phyloP scores from a whole-genome alignment of 2,329 filamentous ascomycete genomes.

The Aureobasidium sp. region DNA sequence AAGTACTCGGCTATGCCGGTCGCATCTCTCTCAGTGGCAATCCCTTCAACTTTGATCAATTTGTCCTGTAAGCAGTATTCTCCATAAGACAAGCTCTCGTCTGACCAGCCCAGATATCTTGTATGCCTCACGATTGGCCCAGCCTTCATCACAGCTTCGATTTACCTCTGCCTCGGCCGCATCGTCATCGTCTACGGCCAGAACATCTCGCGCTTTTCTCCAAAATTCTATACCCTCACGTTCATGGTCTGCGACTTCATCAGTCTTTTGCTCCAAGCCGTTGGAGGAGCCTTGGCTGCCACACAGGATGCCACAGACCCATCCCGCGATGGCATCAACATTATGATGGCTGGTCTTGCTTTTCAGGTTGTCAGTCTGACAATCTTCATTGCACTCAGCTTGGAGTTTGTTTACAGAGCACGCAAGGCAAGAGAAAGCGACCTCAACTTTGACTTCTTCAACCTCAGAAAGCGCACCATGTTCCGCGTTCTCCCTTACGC shows the following conservation, averaged over 20 bases:
- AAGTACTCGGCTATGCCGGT: slow-evolving; percentile 48
- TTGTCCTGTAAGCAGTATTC: slow-evolving; percentile 38
- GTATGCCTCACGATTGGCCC: slow-evolving; percentile 49
- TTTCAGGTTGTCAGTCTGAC: slow-evolving; percentile 45
- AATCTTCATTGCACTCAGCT: slow-evolving; percentile 34
- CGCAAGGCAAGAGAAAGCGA: slow-evolving; percentile 2
- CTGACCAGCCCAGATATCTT: slow-evolving; percentile 36
- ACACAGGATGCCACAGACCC: slow-evolving; percentile 34
- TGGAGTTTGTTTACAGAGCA: slow-evolving; percentile 21
- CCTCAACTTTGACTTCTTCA: neutral
- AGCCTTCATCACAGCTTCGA: slow-evolving; percentile 46
- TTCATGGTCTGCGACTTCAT: slow-evolving; percentile 50
- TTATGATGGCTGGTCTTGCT: slow-evolving; percentile 49
- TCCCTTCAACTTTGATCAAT: slow-evolving; percentile 40
- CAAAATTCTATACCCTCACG: slow-evolving; percentile 37
- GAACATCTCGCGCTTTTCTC: slow-evolving; percentile 15
- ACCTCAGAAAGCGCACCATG: slow-evolving; percentile 5
- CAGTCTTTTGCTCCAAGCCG: slow-evolving; percentile 47
- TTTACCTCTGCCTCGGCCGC: slow-evolving; percentile 51
- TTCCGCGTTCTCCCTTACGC: slow-evolving; percentile 14
- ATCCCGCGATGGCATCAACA: slow-evolving; percentile 39
- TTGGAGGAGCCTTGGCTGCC: slow-evolving; percentile 49
- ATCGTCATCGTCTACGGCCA: slow-evolving; percentile 45
- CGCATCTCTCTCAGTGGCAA: slow-evolving; percentile 46
- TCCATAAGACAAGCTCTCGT: neutral